Conservation (phyloP, 2,329 filamentous ascomycete species). For the Stagonosporopsis cucurbitacearum region DNA sequence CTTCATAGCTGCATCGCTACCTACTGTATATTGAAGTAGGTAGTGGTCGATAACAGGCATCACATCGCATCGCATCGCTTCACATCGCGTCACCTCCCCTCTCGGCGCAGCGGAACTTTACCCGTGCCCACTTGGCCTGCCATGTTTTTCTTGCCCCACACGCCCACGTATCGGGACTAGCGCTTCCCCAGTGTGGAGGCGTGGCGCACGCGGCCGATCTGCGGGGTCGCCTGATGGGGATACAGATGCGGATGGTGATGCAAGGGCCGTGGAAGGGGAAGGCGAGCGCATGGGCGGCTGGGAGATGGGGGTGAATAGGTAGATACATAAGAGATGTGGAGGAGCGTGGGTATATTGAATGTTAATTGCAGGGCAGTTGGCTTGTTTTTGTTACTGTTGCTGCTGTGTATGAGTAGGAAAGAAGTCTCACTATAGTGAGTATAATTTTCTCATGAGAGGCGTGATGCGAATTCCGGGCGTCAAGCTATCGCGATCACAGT, state of each 20-base stretch:
- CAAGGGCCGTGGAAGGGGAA: not conserved
- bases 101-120: conserved; percentile 16
- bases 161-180: not conserved
- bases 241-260: not conserved
- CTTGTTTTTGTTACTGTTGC: not conserved
- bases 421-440: not conserved
- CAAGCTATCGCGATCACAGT: not conserved
- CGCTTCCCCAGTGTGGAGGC: conserved; percentile 8
- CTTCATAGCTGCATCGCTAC: no score
- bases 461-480: not conserved
- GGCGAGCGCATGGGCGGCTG: not conserved
- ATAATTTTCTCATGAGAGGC: not conserved
- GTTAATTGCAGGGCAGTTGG: not conserved
- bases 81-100: not conserved
- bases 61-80: no score
- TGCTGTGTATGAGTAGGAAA: not conserved
- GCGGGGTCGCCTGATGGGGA: conserved; percentile 5
- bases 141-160: not conserved
- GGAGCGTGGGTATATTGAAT: not conserved
- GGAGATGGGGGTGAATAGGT: no score
- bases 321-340: not conserved
- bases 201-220: conserved; percentile 17
- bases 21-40: no score
- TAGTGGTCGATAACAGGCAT: no score
- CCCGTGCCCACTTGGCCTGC: not conserved